phyloP scores from a whole-genome alignment of 2,329 filamentous ascomycete species.

The Hawksworthiomyces lignivorus region DNA sequence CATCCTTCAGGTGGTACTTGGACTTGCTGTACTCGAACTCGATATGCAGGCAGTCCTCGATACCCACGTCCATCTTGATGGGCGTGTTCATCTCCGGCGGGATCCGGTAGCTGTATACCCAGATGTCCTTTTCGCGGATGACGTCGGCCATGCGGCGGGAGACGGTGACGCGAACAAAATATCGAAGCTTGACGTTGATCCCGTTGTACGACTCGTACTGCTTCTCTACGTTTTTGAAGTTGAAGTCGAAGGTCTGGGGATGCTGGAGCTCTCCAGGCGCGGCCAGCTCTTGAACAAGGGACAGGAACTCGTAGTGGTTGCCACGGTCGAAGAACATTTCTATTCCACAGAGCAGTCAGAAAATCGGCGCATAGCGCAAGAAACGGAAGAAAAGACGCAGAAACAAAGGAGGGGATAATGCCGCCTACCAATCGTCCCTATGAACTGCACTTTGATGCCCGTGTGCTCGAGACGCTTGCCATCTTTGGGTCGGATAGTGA shows the following conservation, averaged over 20 bases:
- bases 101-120: constrained; percentile 98
- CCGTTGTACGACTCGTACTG: constrained; percentile 99
- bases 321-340: constrained; percentile 99
- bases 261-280: constrained; percentile 97
- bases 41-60: constrained; percentile 98
- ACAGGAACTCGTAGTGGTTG: constrained; percentile 98
- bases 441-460: constrained; percentile 99
- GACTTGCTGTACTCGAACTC: constrained; percentile 99
- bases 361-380: constrained; percentile 4
- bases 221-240: constrained; percentile 99
- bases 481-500: constrained; percentile 94
- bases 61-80: constrained; percentile 99
- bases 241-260: constrained; percentile 97
- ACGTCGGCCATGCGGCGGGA: constrained; percentile 96
- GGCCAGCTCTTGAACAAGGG: constrained; percentile 90
- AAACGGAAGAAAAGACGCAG: constrained; percentile 1
- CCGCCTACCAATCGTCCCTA: constrained; percentile 91
- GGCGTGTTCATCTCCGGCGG: constrained; percentile 96
- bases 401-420: constrained; percentile 8
- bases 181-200: constrained; percentile 98
- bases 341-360: constrained; percentile 26
- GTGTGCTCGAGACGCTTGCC: constrained; percentile 97
- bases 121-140: constrained; percentile 97
- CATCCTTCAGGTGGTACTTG: constrained; percentile 98
- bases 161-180: constrained; percentile 95